Evolutionary conservation across 2,329 filamentous ascomycete genomes (phyloP).

Genomic region (Neoascochyta sp.): DNA sequence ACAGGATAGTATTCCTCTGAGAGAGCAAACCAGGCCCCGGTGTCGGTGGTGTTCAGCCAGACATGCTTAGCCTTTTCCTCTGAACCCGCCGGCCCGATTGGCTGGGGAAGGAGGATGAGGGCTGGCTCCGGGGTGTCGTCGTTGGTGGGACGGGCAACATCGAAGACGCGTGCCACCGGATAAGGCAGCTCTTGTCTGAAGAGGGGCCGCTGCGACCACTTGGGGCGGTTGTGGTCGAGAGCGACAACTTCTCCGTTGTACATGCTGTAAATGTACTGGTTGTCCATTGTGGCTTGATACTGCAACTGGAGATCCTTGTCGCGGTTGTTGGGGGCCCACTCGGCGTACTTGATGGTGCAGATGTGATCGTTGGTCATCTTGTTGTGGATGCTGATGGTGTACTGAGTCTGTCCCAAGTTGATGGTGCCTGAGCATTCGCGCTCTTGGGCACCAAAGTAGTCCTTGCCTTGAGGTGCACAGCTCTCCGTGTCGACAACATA

Average conservation of each 20-base stretch:
- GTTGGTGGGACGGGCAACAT: slow-evolving; percentile 72
- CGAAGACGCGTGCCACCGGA: slow-evolving; percentile 84
- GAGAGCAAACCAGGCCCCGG: slow-evolving; percentile 91
- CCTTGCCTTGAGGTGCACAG: slow-evolving; percentile 60
- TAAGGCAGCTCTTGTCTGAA: slow-evolving; percentile 61
- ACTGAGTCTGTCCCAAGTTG: slow-evolving; percentile 82
- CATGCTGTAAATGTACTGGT: slow-evolving; percentile 81
- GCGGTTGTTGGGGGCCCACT: slow-evolving; percentile 90
- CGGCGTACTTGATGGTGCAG: slow-evolving; percentile 86
- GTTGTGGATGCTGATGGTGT: slow-evolving; percentile 80
- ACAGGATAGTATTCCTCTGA: slow-evolving; percentile 83
- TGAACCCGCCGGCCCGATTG: slow-evolving; percentile 57
- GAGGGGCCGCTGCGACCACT: slow-evolving; percentile 27
- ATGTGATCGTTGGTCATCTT: slow-evolving; percentile 69
- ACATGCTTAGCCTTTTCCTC: slow-evolving; percentile 49
- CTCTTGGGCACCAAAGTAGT: slow-evolving; percentile 50
- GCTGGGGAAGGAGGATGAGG: slow-evolving; percentile 82
- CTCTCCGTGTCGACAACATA: slow-evolving; percentile 68
- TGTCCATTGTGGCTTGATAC: slow-evolving; percentile 75
- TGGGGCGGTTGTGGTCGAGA: slow-evolving; percentile 62
- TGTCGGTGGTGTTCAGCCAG: slow-evolving; percentile 80
- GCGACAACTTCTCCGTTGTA: slow-evolving; percentile 82
- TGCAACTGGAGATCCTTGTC: slow-evolving; percentile 84
- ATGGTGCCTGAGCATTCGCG: slow-evolving; percentile 73
- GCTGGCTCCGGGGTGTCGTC: slow-evolving; percentile 66